Evolutionary conservation across 768 basidiomycete species (phyloP), one percentile per base, ranked within the genome.

Genomic region (Lactarius pseudohatsudake): DNA sequence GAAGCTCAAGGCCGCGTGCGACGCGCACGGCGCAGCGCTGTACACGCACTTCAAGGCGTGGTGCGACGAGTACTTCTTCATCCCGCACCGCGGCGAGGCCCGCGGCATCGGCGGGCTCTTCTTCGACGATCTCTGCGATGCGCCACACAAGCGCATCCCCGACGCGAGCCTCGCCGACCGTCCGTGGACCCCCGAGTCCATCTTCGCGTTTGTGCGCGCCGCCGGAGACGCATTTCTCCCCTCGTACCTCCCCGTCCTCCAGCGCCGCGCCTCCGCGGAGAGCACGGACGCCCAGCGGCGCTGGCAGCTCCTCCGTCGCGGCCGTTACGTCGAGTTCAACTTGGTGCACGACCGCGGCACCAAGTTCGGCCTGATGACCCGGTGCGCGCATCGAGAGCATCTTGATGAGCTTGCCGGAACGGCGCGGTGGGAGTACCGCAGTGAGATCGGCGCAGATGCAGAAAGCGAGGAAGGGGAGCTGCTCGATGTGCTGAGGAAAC

Each of bases 31-130:
- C 45, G 69, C 80, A 2, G 78, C 79, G 32, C 80, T 96, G 61
- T 92, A 93, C 79, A 82, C 85, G 3, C 79, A 81, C 2, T 94
- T 95, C 84, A 98, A 98, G 76, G 84, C 85, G 70, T 98, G 95
- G 94, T 98, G 96, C 79, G 97, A 98, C 77, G 89, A 96, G 75
- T 99, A 99, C 79, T 99, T 99, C 77, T 89, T 83, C 76, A 90
- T 98, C 73, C 83, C 91, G 20, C 97, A 98, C 76, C 86, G 97
- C 13, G 74, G 78, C 36, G 97, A 98, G 79, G 78, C 86, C 2
- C 85, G 97, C 54, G 97, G 97, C 4, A 78, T 99, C 58, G 97
- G 97, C 38, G 97, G 97, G 0, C 80, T 99, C 63, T 98, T 98
- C 81, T 96, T 98, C 74, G 97, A 98, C 75, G 97, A 99, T 75